Percentiles rank a stretch among this genome's conserved stretches.
Evolutionary conservation across 108 stramenopile species (phyloP).

Genomic region (Cylindrotheca closterium): DNA sequence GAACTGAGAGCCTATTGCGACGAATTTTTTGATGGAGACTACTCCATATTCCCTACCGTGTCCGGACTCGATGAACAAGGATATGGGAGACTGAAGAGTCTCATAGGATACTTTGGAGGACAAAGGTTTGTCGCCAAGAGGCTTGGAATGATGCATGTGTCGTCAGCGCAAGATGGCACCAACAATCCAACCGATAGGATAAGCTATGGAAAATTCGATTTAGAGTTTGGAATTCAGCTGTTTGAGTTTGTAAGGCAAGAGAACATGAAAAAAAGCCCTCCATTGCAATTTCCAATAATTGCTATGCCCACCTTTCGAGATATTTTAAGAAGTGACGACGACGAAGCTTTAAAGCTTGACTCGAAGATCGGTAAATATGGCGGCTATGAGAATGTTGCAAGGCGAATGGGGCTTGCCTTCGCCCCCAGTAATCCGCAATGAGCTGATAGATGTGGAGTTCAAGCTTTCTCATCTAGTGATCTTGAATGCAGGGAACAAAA

Average conservation of each 20-base stretch:
- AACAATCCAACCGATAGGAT: conserved; percentile 2
- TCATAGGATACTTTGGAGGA: conserved; percentile 68
- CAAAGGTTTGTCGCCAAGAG: conserved; percentile 50
- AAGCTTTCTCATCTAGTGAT: too few relatives aligned
- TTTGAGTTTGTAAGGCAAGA: conserved; percentile 50
- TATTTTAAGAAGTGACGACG: conserved; percentile 18
- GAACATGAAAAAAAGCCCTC: conserved; percentile 42
- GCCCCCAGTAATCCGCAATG: background rate
- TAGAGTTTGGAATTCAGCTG: conserved; percentile 59
- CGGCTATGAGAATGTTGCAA: conserved; percentile 76
- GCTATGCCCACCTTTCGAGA: conserved; percentile 45
- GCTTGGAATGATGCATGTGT: conserved; percentile 39
- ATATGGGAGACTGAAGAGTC: conserved; percentile 16
- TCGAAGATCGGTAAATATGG: conserved; percentile 48
- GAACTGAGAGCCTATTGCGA: conserved; percentile 53
- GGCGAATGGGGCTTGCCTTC: conserved; percentile 50
- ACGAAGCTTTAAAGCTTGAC: conserved; percentile 22
- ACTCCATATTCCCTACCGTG: conserved; percentile 42
- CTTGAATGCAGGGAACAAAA: too few relatives aligned
- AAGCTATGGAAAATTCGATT: conserved; percentile 57
- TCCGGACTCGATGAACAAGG: conserved; percentile 15
- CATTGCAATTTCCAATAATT: conserved; percentile 41
- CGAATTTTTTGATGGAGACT: conserved; percentile 31
- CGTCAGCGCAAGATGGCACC: background rate
- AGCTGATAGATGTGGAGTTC: too few relatives aligned